Base-by-base conservation (phyloP, 257 asterid genomes). In the Gardenia jasminoides region DNA sequence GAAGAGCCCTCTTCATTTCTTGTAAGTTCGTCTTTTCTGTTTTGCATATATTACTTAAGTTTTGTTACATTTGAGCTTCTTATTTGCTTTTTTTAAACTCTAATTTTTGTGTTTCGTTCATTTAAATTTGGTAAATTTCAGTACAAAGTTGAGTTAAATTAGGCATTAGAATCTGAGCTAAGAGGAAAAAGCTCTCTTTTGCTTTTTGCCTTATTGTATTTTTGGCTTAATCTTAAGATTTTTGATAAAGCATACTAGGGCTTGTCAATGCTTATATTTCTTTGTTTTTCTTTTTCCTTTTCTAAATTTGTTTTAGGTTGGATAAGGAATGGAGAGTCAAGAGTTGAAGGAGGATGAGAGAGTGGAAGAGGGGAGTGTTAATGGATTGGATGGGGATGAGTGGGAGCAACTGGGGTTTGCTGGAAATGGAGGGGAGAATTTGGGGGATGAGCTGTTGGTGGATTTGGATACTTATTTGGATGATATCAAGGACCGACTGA, bases 401-500 rank as follows among this genome's bases (percentile, higher is more conserved):
- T 46, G 62, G 62, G 79, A 52, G 70, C 67, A 44, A 43, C 77
- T 72, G 70, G 80, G 61, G 41, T 39, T 39, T 75, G 76, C 73
- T 41, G 92, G 72, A 74, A 79, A 78, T 54, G 90, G 81, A 78
- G 78, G 58, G 4, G 90, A 83, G 76, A 84, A 87, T 83, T 87
- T 88, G 84, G 93, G 90, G 15, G 91, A 91, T 66, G 90, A 80
- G 83, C 85, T 92, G 80, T 83, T 95, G 91, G 93, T 86, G 85
- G 87, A 79, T 80, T 82, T 90, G 70, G 98, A 93, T 44, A 90
- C 90, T 39, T 93, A 89, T 78, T 82, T 82, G 88, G 94, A 92
- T 26, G 97, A 91, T 77, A 85, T 95, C 59, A 84, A 79, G 74
- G 88, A 89, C 77, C 82, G 93, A 59, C 78, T 95, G 47, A 81